phyloP scores from a whole-genome alignment of 2,329 filamentous ascomycete genomes.

The Trichoderma atrobrunneum region DNA sequence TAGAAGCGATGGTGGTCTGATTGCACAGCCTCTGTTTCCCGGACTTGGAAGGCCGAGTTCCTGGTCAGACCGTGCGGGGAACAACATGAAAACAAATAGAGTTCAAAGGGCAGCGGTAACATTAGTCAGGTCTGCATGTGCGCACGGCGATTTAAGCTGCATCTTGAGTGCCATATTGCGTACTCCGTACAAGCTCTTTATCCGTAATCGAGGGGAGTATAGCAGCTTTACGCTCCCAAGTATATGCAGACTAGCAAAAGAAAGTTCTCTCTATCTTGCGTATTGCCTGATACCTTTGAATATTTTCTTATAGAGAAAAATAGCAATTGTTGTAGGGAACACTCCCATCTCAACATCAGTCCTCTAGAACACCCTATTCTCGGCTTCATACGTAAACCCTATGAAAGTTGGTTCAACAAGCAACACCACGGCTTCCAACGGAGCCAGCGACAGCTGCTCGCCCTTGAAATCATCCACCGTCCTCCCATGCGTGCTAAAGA shows the following conservation, averaged over 20 bases:
- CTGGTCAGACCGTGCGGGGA: not conserved
- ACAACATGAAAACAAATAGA: not conserved
- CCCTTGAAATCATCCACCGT: slow-evolving; percentile 28
- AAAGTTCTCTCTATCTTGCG: not conserved
- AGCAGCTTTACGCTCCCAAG: not conserved
- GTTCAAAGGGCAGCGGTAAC: not conserved
- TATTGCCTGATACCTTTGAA: not conserved
- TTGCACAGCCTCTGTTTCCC: not conserved
- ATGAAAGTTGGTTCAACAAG: slow-evolving; percentile 23
- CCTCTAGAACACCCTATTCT: not conserved
- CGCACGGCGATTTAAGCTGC: not conserved
- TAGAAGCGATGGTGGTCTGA: not conserved
- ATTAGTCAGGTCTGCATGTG: not conserved
- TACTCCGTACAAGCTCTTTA: not conserved
- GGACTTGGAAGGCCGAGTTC: not conserved
- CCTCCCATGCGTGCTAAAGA: slow-evolving; percentile 35
- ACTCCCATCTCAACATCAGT: not conserved
- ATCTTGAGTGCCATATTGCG: not conserved
- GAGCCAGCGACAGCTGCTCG: slow-evolving; percentile 32
- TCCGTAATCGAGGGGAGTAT: not conserved
- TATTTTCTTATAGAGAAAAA: not conserved
- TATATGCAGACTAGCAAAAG: not conserved
- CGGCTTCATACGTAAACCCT: not conserved
- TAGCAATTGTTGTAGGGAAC: not conserved
- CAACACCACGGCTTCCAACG: slow-evolving; percentile 38